Evolutionary conservation across 495 filamentous ascomycete genomes (phyloP).

Genomic region (Xylaria intraflava): DNA sequence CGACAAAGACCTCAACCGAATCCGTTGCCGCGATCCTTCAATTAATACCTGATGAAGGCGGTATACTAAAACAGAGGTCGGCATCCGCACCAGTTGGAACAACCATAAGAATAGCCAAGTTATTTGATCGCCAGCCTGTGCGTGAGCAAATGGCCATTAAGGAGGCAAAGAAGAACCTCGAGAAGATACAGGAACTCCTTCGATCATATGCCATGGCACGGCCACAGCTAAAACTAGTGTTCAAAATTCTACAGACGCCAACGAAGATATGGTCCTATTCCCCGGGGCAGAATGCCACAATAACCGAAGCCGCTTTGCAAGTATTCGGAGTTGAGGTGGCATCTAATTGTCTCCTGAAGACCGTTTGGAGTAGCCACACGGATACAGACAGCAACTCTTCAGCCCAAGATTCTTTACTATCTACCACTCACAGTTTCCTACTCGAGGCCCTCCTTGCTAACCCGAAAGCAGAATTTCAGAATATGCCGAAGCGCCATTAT

Average conservation of each 20-base stretch:
- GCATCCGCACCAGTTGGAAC: conserved; percentile 70
- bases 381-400: background rate
- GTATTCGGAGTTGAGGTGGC: conserved; percentile 62
- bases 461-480: conserved; percentile 43
- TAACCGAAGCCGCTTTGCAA: conserved; percentile 63
- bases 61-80: conserved; percentile 34
- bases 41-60: conserved; percentile 32
- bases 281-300: conserved; percentile 46
- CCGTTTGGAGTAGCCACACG: conserved; percentile 3
- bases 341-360: conserved; percentile 35
- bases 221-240: conserved; percentile 53
- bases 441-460: conserved; percentile 58
- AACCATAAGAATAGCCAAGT: conserved; percentile 58
- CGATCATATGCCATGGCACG: conserved; percentile 71
- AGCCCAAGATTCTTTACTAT: background rate
- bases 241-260: conserved; percentile 61
- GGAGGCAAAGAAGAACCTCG: conserved; percentile 52
- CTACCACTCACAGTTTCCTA: background rate
- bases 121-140: conserved; percentile 70
- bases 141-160: conserved; percentile 61
- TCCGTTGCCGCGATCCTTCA: conserved; percentile 47
- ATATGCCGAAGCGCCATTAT: conserved; percentile 54
- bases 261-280: conserved; percentile 67
- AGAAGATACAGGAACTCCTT: conserved; percentile 60
- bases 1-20: conserved; percentile 66